Evolutionary conservation across 352 stramenopile genomes (phyloP).

Genomic region (Globisporangium nagaii): DNA sequence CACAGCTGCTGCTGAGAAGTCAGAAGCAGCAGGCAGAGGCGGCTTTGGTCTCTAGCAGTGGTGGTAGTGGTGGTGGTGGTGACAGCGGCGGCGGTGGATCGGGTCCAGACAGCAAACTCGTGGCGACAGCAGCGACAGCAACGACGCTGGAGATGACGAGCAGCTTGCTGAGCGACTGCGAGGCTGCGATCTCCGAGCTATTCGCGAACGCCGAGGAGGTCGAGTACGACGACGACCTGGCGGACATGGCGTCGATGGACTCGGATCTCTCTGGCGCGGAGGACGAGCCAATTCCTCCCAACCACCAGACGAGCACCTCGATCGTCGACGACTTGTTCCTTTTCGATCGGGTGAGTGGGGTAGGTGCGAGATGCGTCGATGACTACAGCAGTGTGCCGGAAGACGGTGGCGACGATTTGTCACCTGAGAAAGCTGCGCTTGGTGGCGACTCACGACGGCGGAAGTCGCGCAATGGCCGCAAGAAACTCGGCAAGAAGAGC

Average conservation of each 20-base stretch:
- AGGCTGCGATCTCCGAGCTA: constrained; percentile 55
- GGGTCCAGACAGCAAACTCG: neutral
- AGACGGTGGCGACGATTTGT: neutral
- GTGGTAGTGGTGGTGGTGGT: too few species aligned
- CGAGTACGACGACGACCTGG: constrained; percentile 14
- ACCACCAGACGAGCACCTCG: constrained; percentile 4
- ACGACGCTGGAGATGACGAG: constrained; percentile 15
- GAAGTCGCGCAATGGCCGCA: constrained; percentile 7
- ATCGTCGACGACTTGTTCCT: neutral
- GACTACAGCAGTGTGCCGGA: constrained; percentile 33
- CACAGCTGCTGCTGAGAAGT: neutral
- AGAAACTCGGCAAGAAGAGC: constrained; percentile 7
- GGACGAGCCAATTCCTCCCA: constrained; percentile 59
- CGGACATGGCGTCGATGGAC: constrained; percentile 21
- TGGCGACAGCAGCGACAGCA: neutral
- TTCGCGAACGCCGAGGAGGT: constrained; percentile 25
- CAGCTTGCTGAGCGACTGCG: constrained; percentile 51
- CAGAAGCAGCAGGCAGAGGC: neutral
- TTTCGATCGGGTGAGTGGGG: neutral
- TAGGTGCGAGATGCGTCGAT: constrained; percentile 7
- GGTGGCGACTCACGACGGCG: neutral
- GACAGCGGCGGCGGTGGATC: too few species aligned
- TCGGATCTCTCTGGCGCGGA: constrained; percentile 64
- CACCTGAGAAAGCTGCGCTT: neutral
- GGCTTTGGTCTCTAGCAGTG: neutral